phyloP scores from a whole-genome alignment of 495 filamentous ascomycete species.

The Pseudoneurospora amorphoporcata region DNA sequence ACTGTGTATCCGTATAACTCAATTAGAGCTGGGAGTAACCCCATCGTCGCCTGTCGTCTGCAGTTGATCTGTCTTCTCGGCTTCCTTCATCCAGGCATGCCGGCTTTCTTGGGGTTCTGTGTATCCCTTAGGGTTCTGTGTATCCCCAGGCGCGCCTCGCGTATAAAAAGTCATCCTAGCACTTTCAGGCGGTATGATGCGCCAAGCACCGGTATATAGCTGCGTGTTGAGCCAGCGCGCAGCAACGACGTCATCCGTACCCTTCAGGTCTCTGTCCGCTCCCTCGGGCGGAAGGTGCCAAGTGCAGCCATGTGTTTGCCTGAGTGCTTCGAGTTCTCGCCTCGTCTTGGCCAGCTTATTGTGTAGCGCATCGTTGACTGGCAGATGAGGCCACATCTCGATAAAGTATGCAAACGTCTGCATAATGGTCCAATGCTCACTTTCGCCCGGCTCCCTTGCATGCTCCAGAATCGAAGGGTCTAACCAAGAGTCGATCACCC shows the following conservation, averaged over 20 bases:
- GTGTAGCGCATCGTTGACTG: constrained; percentile 12
- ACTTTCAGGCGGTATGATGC: background rate
- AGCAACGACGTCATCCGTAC: constrained; percentile 4
- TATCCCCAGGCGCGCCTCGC: background rate
- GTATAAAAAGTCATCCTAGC: background rate
- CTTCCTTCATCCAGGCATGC: background rate
- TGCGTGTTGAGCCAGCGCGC: constrained; percentile 3
- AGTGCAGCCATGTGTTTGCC: constrained; percentile 7
- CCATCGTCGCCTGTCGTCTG: background rate
- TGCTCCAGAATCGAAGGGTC: constrained; percentile 21
- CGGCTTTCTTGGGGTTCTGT: background rate
- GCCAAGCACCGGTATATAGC: background rate
- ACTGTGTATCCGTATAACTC: background rate
- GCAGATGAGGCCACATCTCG: constrained; percentile 14
- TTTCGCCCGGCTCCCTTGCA: constrained; percentile 16
- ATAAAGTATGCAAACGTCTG: constrained; percentile 26
- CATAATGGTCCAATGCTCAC: constrained; percentile 20
- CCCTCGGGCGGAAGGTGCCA: constrained; percentile 15
- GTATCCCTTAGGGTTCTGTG: background rate
- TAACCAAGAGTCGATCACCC: constrained; percentile 29
- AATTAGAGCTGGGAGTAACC: background rate
- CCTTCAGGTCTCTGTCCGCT: background rate
- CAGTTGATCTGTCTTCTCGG: background rate
- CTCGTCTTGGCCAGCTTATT: constrained; percentile 7
- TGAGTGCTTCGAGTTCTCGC: constrained; percentile 12